Percentiles rank a stretch among this genome's conserved stretches.
Conservation (phyloP, 352 stramenopile species). For the Globisporangium emineosum region DNA sequence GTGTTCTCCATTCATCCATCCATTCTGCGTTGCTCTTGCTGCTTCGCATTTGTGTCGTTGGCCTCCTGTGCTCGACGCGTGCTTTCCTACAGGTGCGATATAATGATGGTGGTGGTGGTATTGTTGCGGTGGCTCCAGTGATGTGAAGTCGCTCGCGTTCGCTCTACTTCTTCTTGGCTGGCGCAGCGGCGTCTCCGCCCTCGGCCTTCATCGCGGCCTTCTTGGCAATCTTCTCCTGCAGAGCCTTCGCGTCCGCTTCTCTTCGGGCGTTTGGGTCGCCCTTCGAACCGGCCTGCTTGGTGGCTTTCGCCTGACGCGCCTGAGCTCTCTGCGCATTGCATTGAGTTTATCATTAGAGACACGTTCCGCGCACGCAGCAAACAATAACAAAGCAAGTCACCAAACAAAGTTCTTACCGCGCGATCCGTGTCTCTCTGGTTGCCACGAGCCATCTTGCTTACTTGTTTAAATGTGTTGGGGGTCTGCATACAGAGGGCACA, state of each 20-base stretch:
- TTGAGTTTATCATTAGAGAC: no score
- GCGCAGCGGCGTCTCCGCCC: constrained; percentile 27
- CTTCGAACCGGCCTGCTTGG: constrained; percentile 29
- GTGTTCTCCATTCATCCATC: background rate
- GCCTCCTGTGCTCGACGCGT: background rate
- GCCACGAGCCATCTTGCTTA: constrained; percentile 60
- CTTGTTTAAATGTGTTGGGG: background rate
- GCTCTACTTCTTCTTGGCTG: constrained; percentile 38
- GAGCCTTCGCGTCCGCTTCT: constrained; percentile 70
- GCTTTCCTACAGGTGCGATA: background rate
- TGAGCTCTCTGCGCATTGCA: constrained; percentile 80
- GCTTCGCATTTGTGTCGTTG: background rate
- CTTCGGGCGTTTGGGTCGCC: constrained; percentile 61
- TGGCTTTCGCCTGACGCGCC: constrained; percentile 53
- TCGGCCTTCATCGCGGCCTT: constrained; percentile 66
- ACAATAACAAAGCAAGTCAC: background rate
- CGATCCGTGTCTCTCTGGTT: constrained; percentile 79
- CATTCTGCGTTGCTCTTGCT: background rate
- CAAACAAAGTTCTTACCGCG: constrained; percentile 29
- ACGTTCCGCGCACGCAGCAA: no score
- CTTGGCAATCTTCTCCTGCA: constrained; percentile 79
- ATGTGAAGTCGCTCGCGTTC: background rate
- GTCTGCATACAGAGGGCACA: background rate
- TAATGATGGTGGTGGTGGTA: constrained; percentile 9
- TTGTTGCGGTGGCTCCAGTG: background rate